These are phyloP conservation scores for Paracamarosporium sp. DNA, from an alignment of 2,329 filamentous ascomycete genomes.

Conservation along the genomic window DNA sequence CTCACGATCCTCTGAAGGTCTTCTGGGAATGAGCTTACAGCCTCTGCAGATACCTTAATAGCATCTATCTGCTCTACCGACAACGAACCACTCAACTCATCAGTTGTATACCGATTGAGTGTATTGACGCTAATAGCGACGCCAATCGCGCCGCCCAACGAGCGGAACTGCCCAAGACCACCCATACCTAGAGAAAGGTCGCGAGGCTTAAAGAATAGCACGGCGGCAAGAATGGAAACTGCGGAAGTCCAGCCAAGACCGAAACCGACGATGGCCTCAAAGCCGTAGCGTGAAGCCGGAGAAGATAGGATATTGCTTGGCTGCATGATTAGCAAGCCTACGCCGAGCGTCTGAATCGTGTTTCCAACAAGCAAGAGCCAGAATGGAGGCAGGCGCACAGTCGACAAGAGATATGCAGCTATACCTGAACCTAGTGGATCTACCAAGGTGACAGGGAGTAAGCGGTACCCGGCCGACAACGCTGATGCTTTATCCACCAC, in stretches of 20 bases:
- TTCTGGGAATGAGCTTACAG: background rate
- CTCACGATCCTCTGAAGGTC: background rate
- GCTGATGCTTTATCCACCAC: background rate
- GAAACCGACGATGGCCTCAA: conserved; percentile 3
- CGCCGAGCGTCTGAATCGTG: background rate
- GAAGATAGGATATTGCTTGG: background rate
- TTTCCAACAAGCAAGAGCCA: background rate
- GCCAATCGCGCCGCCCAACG: background rate
- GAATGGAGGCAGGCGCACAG: background rate
- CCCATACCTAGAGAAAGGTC: conserved; percentile 7
- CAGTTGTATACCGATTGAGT: conserved; percentile 1
- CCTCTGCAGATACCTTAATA: background rate
- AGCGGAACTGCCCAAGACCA: background rate
- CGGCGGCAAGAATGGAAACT: background rate
- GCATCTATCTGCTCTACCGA: background rate
- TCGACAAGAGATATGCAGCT: background rate
- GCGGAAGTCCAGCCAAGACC: background rate
- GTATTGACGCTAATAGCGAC: background rate
- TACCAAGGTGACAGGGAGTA: conserved; percentile 1
- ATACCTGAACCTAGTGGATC: conserved; percentile 3
- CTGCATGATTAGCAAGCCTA: background rate
- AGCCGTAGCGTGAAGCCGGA: background rate
- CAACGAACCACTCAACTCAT: background rate
- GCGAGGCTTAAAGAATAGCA: background rate
- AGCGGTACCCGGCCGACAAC: background rate